Percentiles rank a stretch among this genome's conserved stretches.
Evolutionary conservation across 2,329 filamentous ascomycete genomes (phyloP).

Genomic region (Colletotrichum eleusines): DNA sequence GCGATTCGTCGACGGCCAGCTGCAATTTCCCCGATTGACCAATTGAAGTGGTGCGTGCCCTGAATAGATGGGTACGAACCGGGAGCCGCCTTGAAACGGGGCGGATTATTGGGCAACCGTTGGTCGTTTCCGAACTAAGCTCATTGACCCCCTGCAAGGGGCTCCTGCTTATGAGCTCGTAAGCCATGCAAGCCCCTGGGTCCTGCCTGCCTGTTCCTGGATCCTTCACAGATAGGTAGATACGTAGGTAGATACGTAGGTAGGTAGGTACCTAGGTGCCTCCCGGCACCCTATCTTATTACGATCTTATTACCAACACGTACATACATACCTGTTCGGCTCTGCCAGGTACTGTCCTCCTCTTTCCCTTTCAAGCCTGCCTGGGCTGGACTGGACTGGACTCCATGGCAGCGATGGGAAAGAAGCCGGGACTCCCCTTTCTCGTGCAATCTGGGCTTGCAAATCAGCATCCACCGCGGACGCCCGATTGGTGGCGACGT

Average conservation of each 20-base stretch:
- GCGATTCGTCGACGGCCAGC: constrained; percentile 39
- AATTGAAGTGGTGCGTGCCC: constrained; percentile 13
- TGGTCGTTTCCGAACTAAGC: constrained; percentile 38
- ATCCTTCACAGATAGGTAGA: too few relatives aligned
- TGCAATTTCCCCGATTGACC: constrained; percentile 40
- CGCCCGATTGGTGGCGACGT: constrained; percentile 2
- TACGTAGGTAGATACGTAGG: too few relatives aligned
- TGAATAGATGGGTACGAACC: not conserved
- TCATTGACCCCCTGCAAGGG: constrained; percentile 36
- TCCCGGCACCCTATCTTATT: too few relatives aligned
- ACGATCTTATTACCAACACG: too few relatives aligned
- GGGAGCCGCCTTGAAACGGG: constrained; percentile 29
- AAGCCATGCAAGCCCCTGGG: not conserved
- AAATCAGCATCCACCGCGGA: constrained; percentile 34
- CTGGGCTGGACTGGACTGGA: not conserved
- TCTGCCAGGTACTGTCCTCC: too few relatives aligned
- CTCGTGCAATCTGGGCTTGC: constrained; percentile 33
- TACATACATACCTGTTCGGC: too few relatives aligned
- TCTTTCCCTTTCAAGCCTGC: too few relatives aligned
- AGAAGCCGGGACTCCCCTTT: constrained; percentile 30
- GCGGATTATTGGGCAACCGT: constrained; percentile 34
- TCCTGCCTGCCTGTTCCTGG: not conserved
- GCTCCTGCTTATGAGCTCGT: constrained; percentile 18
- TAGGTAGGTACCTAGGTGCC: too few relatives aligned
- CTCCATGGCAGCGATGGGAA: constrained; percentile 10